Base-by-base conservation (phyloP, 2,329 filamentous ascomycete species). In the Hypoxylon sp. region DNA sequence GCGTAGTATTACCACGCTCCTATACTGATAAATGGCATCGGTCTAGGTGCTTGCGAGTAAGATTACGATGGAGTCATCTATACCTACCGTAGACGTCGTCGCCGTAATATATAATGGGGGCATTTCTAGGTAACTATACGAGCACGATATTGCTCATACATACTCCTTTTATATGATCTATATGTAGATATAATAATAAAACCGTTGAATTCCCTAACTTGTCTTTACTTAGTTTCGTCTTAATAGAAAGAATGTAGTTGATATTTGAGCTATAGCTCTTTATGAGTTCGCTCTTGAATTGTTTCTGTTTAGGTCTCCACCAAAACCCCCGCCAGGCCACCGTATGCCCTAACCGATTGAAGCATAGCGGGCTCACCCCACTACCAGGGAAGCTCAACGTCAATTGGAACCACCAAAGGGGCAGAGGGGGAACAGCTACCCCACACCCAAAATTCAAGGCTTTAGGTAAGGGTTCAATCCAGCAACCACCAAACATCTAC, bases 401-500 rank as follows among this genome's bases (percentile, higher is more conserved):
- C 55, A 59, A 47, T 29, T 48, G 22, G 53, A 53, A 14, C 44
- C 22, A 24, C 42, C 19, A 61, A 33, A 22, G 33, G 31, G 47
- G 42, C n/a, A n/a, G n/a, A n/a, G n/a, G n/a, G n/a, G n/a, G n/a
- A 57, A 35, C 22, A 35, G 48, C 26, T 66, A 65, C 61, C 68
- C 68, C 61, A 71, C 61, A 63, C 58, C 55, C 44, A 68, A 71
- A 67, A 65, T 67, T 60, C 67, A 59, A 58, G 33, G 39, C 48
- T 35, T 6, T 19, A 44, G 50, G 48, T 6, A 26, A 44, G 50
- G 48, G 33, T 42, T 42, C 33, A 33, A 31, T 22, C 44, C 42
- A 55, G 29, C 35, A 51, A 26, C 24, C 22, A 48, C 9, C 39
- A 22, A 33, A 37, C 6, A 19, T 14, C 11, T 37, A 53, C 47